Conservation (phyloP, 2,329 filamentous ascomycete genomes). For the Herpotrichia juniperi region DNA sequence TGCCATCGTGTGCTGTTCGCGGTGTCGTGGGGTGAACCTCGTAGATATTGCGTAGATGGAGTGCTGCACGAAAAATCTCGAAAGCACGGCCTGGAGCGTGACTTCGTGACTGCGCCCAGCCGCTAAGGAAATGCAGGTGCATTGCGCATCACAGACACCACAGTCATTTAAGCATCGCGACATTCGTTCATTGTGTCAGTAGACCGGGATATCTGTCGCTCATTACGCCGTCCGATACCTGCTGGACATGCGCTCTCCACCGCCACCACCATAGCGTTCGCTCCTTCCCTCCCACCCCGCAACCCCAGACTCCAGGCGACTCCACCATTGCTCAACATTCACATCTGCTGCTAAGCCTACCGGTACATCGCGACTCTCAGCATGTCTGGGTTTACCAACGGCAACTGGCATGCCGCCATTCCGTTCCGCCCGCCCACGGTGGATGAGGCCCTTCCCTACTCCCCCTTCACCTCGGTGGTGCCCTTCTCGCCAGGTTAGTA, state of each 20-base stretch:
- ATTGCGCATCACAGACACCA: constrained; percentile 1
- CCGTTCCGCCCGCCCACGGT: constrained; percentile 58
- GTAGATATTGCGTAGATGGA: not conserved
- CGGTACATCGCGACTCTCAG: constrained; percentile 3
- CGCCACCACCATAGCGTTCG: not conserved
- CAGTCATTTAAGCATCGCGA: not conserved
- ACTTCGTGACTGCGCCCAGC: constrained; percentile 13
- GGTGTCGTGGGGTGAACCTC: not conserved
- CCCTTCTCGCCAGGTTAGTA: constrained; percentile 75
- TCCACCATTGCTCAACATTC: not conserved
- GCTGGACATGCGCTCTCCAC: not conserved
- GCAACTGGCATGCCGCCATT: constrained; percentile 40
- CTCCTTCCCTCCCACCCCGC: not conserved
- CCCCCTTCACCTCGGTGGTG: constrained; percentile 79
- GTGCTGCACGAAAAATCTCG: not conserved
- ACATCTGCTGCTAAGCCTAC: not conserved
- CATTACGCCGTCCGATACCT: not conserved
- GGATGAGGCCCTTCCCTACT: constrained; percentile 80
- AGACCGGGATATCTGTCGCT: not conserved
- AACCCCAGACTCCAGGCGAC: not conserved
- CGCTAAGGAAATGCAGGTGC: not conserved
- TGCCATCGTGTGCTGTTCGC: constrained; percentile 69
- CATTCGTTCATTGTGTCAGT: not conserved
- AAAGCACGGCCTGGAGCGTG: not conserved
- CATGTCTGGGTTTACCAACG: constrained; percentile 33